A percentile compares a stretch with the other conserved stretches of the same genome.
These are phyloP conservation scores for Aotearoamyces nothofagi DNA, from an alignment of 2,329 filamentous ascomycete species.

Conservation along the genomic window DNA sequence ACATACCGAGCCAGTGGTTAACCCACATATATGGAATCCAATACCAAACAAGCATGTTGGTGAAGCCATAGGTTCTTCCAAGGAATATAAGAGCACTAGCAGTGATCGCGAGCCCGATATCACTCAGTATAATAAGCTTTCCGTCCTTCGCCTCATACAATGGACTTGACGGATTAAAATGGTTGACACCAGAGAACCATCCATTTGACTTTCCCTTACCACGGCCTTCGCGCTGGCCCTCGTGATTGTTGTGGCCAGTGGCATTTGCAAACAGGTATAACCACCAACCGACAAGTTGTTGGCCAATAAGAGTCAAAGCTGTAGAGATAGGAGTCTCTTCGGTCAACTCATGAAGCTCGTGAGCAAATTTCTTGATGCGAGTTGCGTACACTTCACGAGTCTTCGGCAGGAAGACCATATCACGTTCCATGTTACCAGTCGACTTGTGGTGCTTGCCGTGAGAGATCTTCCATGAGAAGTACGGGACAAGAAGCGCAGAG, in stretches of 20 bases:
- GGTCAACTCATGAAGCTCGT: constrained; percentile 76
- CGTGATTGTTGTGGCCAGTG: constrained; percentile 91
- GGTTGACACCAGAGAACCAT: constrained; percentile 68
- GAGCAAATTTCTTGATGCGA: constrained; percentile 55
- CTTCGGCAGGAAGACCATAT: constrained; percentile 98
- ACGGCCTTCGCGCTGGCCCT: constrained; percentile 81
- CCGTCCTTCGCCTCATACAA: constrained; percentile 87
- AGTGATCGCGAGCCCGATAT: constrained; percentile 55
- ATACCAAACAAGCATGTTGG: constrained; percentile 90
- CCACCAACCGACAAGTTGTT: constrained; percentile 90
- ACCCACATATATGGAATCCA: constrained; percentile 92
- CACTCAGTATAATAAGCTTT: constrained; percentile 72
- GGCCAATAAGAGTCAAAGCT: constrained; percentile 54
- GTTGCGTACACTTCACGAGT: constrained; percentile 70
- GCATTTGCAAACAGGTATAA: constrained; percentile 85
- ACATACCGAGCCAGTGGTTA: constrained; percentile 95
- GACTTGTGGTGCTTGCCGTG: constrained; percentile 99
- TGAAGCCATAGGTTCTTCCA: constrained; percentile 64
- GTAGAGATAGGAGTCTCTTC: constrained; percentile 91
- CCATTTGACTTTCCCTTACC: constrained; percentile 89
- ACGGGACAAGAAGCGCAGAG: constrained; percentile 79
- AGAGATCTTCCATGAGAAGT: constrained; percentile 99
- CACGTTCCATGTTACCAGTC: constrained; percentile 89
- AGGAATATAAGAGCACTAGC: constrained; percentile 46
- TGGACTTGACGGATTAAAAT: constrained; percentile 80